Evolutionary conservation across 2,329 filamentous ascomycete species (phyloP), one percentile per base, ranked within the genome.

Genomic region (Hypoxylon sp.): DNA sequence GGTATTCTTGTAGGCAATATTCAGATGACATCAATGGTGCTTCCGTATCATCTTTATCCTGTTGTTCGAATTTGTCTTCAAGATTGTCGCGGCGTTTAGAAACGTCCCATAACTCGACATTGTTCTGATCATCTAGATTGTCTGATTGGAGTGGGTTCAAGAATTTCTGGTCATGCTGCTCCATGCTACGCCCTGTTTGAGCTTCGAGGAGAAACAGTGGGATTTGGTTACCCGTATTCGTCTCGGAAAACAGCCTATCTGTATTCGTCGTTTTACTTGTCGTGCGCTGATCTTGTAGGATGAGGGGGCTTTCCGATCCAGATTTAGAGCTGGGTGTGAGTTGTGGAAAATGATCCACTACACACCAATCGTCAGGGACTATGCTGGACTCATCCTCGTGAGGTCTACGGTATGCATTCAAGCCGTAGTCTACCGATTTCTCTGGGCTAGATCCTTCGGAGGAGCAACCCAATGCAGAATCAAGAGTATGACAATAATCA

Each of bases 371-470:
- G 13, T 42, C 24, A 21, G 39, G 27, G 27, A 27, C 11, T 11
- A 39, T 1, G 17, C 27, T 19, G 27, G 2, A 17, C 17, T 35
- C 31, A 24, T 42, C 13, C 17, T 27, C 32, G 19, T 6, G 21
- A 8, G 11, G 13, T 8, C 21, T 11, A 11, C n/a, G 21, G 19
- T 10, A 15, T 10, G 19, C 15, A 27, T 17, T 54, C 19, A 15
- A 37, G 19, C 6, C 19, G 8, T 42, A 29, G 10, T 42, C 32
- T 11, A 42, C 15, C 27, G 13, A 2, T 27, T 7, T 6, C 19
- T 53, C 50, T 32, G 50, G 31, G 17, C 50, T 53, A 17, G 50
- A 37, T 17, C n/a, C 50, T 24, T 21, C 31, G 11, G 50, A 24
- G 17, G 50, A 37, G 1, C 5, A 35, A 6, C 29, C 31, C n/a